Conservation (phyloP, 768 basidiomycete genomes). For the Leccinum rimulosum region DNA sequence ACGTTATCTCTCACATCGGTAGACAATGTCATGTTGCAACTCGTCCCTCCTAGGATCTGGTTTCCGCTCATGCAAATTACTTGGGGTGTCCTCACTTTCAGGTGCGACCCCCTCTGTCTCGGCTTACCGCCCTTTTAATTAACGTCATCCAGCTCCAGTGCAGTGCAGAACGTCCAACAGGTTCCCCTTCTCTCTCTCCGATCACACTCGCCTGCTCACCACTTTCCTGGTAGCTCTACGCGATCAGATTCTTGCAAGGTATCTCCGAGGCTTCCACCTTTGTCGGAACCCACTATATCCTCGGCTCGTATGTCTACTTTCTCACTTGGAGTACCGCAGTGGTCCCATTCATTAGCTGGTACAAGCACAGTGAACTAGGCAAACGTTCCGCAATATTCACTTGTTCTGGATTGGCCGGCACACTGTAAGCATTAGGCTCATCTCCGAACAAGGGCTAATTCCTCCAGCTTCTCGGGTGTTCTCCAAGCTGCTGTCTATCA, state of each 20-base stretch:
- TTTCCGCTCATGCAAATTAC: constrained; percentile 62
- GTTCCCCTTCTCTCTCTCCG: constrained; percentile 26
- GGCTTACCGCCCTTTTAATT: neutral
- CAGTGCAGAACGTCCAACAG: constrained; percentile 54
- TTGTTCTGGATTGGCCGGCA: constrained; percentile 57
- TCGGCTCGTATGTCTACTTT: constrained; percentile 55
- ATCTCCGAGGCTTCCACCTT: constrained; percentile 75
- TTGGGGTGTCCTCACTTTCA: constrained; percentile 66
- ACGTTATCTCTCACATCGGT: neutral
- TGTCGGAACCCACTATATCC: constrained; percentile 69
- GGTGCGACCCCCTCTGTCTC: constrained; percentile 34
- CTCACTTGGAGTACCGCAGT: neutral
- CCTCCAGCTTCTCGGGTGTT: constrained; percentile 57
- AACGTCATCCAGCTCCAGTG: constrained; percentile 46
- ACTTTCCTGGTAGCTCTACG: constrained; percentile 48
- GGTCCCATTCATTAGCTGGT: constrained; percentile 48
- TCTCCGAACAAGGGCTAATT: neutral
- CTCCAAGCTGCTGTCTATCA: constrained; percentile 63
- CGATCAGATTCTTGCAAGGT: constrained; percentile 71
- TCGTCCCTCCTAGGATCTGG: constrained; percentile 62
- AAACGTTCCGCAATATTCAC: constrained; percentile 74
- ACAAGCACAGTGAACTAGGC: constrained; percentile 65
- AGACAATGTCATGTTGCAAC: constrained; percentile 68
- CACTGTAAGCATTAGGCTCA: constrained; percentile 41
- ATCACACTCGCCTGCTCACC: neutral